Base-by-base conservation (phyloP, 2,329 filamentous ascomycete genomes). In the Sarocladium brachiariae region DNA sequence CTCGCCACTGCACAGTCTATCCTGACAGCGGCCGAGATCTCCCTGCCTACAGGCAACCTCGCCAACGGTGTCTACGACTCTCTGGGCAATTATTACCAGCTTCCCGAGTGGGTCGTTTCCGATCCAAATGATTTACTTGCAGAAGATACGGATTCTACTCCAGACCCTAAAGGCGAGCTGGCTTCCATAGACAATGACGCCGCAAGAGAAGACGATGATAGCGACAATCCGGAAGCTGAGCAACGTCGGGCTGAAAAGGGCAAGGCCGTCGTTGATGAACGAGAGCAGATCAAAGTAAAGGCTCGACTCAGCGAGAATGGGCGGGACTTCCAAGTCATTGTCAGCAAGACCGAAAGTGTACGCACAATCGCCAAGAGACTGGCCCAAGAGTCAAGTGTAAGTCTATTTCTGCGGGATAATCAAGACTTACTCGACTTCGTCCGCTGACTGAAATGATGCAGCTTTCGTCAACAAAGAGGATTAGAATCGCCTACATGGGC, bases 401-500 rank as follows among this genome's bases (percentile, higher is more conserved):
- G 80, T 71, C 33, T 45, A 38, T 10, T 33, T 3, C 5, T 4
- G 4, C 10, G 21, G 4, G 21, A 30, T 8, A 27, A 52, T 46
- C 23, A 21, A 52, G 31, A 34, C 18, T 52, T 50, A 45, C 21
- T 13, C 16, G 39, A 41, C 21, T 4, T 23, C 10, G 14, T 10
- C 5, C 13, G 10, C 43, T 47, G 25, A 47, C 43, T 7, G 9
- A 3, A 13, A 18, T 4, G 39, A 43, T 13, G 45, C 27, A 86
- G 85, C 70, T 91, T 27, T 65, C 76, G 2, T 63, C 72, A 7
- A 71, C 70, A 39, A 81, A 80, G 54, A 78, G 74, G 45, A 72
- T 96, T 48, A 81, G 81, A 50, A 78, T 96, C 53, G 84, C 82
- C 18, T 95, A 95, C 64, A 77, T 93, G 66, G 91, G 91, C 57